Conservation (phyloP, 2,329 filamentous ascomycete species). For the Penicillium brevicompactum region DNA sequence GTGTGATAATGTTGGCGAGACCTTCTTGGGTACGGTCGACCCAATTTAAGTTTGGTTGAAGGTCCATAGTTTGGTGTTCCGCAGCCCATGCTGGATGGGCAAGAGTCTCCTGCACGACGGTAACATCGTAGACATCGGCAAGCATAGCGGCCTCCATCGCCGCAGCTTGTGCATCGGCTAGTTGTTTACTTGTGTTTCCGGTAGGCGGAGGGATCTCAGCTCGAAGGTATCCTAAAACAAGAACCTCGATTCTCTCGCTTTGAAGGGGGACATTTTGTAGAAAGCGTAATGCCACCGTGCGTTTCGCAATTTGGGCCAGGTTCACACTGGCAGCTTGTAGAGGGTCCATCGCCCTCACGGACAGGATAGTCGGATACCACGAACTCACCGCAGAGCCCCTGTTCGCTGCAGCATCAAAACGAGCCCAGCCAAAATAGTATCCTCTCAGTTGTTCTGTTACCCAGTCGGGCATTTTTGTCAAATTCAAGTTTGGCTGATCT, state of each 20-base stretch:
- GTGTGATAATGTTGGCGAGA: slow-evolving; percentile 52
- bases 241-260: slow-evolving; percentile 51
- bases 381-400: slow-evolving; percentile 39
- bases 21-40: slow-evolving; percentile 50
- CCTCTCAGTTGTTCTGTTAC: slow-evolving; percentile 59
- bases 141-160: slow-evolving; percentile 39
- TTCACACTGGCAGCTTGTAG: slow-evolving; percentile 49
- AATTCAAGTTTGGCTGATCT: slow-evolving; percentile 57
- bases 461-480: slow-evolving; percentile 55
- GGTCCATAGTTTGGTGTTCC: slow-evolving; percentile 21
- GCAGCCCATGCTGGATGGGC: slow-evolving; percentile 43
- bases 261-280: slow-evolving; percentile 28
- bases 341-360: slow-evolving; percentile 49
- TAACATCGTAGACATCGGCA: slow-evolving; percentile 43
- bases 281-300: slow-evolving; percentile 44
- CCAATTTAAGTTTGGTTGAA: slow-evolving; percentile 37
- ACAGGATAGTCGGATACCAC: slow-evolving; percentile 65
- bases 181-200: slow-evolving; percentile 20
- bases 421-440: slow-evolving; percentile 67
- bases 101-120: slow-evolving; percentile 39
- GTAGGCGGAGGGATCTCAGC: slow-evolving; percentile 29
- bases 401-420: slow-evolving; percentile 34
- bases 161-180: slow-evolving; percentile 39
- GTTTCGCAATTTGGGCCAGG: slow-evolving; percentile 54
- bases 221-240: slow-evolving; percentile 64